Evolutionary conservation across 73 alveolate genomes (phyloP), one percentile per base, ranked within the genome.

Genomic region (Durusdinium trenchii): DNA sequence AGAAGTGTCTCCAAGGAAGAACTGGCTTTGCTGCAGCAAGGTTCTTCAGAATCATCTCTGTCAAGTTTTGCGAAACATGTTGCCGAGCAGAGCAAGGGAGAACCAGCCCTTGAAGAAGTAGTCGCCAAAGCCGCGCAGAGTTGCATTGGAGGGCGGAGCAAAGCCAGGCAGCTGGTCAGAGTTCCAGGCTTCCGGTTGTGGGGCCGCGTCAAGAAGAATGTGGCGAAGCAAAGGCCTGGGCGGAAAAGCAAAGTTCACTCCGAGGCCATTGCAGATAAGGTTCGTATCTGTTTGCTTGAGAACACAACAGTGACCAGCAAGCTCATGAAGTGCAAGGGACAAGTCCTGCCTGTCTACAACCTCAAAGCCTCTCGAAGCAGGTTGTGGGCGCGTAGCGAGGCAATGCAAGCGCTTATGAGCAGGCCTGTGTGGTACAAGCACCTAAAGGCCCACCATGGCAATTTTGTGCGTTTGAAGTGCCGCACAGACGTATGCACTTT

Each of bases 401-500:
- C 36, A 3, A 82, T 82, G 92, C 92, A 82, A 71, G 30, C 43
- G 35, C 71, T 82, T 9, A 3, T 47, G 67, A 47, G 48, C 35
- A 42, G 71, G 46, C 32, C 48, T 0, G 47, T 20, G 9, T 82
- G 92, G 92, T 82, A 82, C 50, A 2, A 5, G 45, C 92, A 82
- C 57, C 47, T 82, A 71, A 32, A 48, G 71, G 43, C n/a, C 32
- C 6, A 82, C 10, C 92, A 82, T 82, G 50, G 51, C 45, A 82
- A 82, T 82, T 82, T 82, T 50, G 64, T 46, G 23, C 64, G 71
- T 16, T 48, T 82, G 51, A 82, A 50, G 47, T 82, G 92, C 71
- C 67, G 92, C 32, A 82, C 92, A 6, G 92, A 82, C 28, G 71
- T 82, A 6, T 82, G 92, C 48, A 48, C 71, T 3, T 82, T 82